These are phyloP conservation scores for Laburnicola sp. DNA, from an alignment of 2,329 filamentous ascomycete species.

Conservation along the genomic window DNA sequence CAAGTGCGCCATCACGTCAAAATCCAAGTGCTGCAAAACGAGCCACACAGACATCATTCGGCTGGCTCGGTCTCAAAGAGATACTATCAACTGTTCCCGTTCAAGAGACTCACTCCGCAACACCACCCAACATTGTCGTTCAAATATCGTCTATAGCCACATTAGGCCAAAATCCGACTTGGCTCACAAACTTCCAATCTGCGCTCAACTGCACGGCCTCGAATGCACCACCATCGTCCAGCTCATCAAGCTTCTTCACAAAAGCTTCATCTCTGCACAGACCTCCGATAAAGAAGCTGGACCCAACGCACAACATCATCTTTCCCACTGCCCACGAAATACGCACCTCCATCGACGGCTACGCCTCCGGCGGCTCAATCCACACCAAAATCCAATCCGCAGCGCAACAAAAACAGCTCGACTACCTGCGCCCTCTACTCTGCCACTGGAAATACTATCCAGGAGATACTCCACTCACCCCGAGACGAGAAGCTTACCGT, in stretches of 20 bases:
- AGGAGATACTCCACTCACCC: neutral
- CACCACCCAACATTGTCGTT: slow-evolving; percentile 51
- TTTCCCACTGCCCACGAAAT: slow-evolving; percentile 83
- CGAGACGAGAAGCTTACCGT: slow-evolving; percentile 30
- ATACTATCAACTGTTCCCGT: slow-evolving; percentile 57
- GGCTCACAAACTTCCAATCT: slow-evolving; percentile 64
- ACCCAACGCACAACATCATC: slow-evolving; percentile 68
- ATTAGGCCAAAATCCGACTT: slow-evolving; percentile 69
- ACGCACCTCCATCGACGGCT: slow-evolving; percentile 74
- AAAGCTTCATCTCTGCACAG: slow-evolving; percentile 9
- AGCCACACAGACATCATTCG: slow-evolving; percentile 65
- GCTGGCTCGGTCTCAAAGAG: slow-evolving; percentile 70
- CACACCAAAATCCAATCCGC: slow-evolving; percentile 75
- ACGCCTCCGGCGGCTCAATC: slow-evolving; percentile 75
- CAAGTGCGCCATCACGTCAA: slow-evolving; percentile 74
- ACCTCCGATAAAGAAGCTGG: slow-evolving; percentile 39
- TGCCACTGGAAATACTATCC: slow-evolving; percentile 68
- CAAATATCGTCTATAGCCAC: slow-evolving; percentile 84
- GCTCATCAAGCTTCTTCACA: slow-evolving; percentile 14
- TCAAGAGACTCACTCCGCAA: slow-evolving; percentile 35
- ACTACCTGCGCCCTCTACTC: slow-evolving; percentile 70
- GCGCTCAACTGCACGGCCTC: slow-evolving; percentile 24
- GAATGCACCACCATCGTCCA: slow-evolving; percentile 2
- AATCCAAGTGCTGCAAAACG: slow-evolving; percentile 50
- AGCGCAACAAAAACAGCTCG: slow-evolving; percentile 72